phyloP scores from a whole-genome alignment of 164 flowering plant species.

The Pachysandra terminalis region DNA sequence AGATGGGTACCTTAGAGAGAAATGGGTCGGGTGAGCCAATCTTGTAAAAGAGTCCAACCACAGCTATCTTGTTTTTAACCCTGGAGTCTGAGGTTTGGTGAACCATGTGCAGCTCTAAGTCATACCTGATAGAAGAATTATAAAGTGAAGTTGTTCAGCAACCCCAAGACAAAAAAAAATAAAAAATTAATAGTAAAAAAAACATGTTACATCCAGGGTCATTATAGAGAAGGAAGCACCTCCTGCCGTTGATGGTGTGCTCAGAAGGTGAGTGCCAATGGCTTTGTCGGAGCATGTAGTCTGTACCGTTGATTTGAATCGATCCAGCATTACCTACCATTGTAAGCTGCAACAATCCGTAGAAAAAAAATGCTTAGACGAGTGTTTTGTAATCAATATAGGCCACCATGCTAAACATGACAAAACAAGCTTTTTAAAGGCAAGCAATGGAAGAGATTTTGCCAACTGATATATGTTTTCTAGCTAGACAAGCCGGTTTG shows the following conservation, averaged over 20 bases:
- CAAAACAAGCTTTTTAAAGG: neutral
- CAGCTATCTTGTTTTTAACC: slow-evolving; percentile 23
- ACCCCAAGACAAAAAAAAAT: too few species aligned
- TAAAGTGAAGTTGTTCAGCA: neutral
- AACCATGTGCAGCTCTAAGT: slow-evolving; percentile 44
- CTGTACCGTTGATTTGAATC: slow-evolving; percentile 27
- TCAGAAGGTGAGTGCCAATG: slow-evolving; percentile 60
- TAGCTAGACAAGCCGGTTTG: too few species aligned
- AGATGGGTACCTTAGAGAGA: slow-evolving; percentile 36
- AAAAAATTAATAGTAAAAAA: too few species aligned
- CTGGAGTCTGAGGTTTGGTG: slow-evolving; percentile 21
- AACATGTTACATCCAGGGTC: too few species aligned
- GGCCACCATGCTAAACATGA: too few species aligned
- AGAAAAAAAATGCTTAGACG: neutral
- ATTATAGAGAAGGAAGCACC: slow-evolving; percentile 18
- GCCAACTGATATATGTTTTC: too few species aligned
- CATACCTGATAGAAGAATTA: slow-evolving; percentile 24
- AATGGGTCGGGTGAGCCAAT: slow-evolving; percentile 37
- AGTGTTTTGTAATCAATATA: too few species aligned
- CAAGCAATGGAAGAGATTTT: too few species aligned
- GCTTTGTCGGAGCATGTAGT: slow-evolving; percentile 28
- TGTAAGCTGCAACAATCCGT: slow-evolving; percentile 25
- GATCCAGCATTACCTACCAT: slow-evolving; percentile 37
- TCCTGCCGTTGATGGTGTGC: slow-evolving; percentile 42
- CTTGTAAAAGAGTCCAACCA: slow-evolving; percentile 36